Percentiles rank a stretch among this genome's conserved stretches.
These are phyloP conservation scores for Cordia subcordata DNA, from an alignment of 257 asterid species.

Conservation along the genomic window DNA sequence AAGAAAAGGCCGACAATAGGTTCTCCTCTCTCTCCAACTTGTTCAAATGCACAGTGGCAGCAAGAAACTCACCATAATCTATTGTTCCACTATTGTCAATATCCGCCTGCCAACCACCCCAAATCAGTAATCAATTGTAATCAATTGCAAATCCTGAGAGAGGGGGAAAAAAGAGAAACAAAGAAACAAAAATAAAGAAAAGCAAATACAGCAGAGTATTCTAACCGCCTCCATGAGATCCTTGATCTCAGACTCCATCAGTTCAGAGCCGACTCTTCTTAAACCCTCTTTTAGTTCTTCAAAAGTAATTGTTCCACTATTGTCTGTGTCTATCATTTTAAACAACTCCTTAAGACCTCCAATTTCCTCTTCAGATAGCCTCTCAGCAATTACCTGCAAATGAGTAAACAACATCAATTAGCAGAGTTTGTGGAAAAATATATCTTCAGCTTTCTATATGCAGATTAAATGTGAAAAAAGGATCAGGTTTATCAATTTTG, in stretches of 20 bases:
- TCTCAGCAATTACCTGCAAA: constrained; percentile 82
- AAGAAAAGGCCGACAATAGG: constrained; percentile 75
- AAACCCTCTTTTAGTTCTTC: constrained; percentile 93
- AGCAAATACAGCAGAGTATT: constrained; percentile 2
- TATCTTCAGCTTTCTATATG: neutral
- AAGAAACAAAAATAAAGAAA: too few species aligned
- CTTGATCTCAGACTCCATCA: constrained; percentile 92
- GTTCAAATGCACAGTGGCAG: constrained; percentile 94
- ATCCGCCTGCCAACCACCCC: constrained; percentile 59
- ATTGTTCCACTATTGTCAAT: constrained; percentile 88
- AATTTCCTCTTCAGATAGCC: constrained; percentile 89
- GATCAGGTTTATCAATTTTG: neutral
- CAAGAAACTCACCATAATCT: constrained; percentile 96
- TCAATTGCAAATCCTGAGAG: neutral
- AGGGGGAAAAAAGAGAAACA: constrained; percentile 1
- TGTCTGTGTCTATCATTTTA: constrained; percentile 88
- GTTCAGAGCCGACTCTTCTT: constrained; percentile 79
- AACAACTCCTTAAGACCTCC: constrained; percentile 89
- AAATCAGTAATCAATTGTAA: constrained; percentile 2
- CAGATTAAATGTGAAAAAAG: neutral
- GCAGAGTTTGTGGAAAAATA: neutral
- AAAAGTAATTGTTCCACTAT: constrained; percentile 85
- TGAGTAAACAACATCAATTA: constrained; percentile 3
- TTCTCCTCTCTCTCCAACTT: constrained; percentile 91
- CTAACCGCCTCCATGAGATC: constrained; percentile 87